Conservation (phyloP, 257 asterid species). For the Gentiana dahurica region DNA sequence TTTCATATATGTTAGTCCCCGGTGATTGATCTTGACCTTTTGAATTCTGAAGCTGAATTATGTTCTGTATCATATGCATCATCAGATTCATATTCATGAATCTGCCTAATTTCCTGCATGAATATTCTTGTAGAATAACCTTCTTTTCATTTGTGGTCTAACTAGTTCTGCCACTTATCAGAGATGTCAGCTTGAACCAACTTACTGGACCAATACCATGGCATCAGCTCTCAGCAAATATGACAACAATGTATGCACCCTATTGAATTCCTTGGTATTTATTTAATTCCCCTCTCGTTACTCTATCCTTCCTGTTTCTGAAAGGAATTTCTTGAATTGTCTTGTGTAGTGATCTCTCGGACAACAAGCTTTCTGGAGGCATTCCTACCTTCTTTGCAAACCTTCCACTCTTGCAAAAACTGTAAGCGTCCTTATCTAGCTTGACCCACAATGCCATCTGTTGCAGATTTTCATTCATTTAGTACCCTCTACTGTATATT, state of each 20-base stretch:
- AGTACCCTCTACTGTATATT: not conserved
- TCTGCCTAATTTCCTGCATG: no score
- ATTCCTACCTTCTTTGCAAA: constrained; percentile 69
- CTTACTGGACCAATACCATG: constrained; percentile 68
- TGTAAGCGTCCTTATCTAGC: constrained; percentile 41
- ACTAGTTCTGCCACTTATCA: constrained; percentile 20
- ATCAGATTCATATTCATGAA: no score
- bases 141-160: constrained; percentile 8
- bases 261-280: not conserved
- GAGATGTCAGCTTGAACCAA: constrained; percentile 76
- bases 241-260: constrained; percentile 68
- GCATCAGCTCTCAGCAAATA: constrained; percentile 44
- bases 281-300: not conserved
- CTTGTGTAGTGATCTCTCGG: constrained; percentile 59
- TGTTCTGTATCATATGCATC: not conserved
- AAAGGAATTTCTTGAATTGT: not conserved
- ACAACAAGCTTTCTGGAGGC: constrained; percentile 67
- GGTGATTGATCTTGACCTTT: not conserved
- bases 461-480: not conserved
- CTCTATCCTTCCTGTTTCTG: not conserved
- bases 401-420: constrained; percentile 71
- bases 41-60: no score
- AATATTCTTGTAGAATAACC: not conserved
- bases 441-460: not conserved
- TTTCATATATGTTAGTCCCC: constrained; percentile 69